These are phyloP conservation scores for Ascosphaera acerosa DNA, from an alignment of 2,329 filamentous ascomycete species.

Conservation along the genomic window DNA sequence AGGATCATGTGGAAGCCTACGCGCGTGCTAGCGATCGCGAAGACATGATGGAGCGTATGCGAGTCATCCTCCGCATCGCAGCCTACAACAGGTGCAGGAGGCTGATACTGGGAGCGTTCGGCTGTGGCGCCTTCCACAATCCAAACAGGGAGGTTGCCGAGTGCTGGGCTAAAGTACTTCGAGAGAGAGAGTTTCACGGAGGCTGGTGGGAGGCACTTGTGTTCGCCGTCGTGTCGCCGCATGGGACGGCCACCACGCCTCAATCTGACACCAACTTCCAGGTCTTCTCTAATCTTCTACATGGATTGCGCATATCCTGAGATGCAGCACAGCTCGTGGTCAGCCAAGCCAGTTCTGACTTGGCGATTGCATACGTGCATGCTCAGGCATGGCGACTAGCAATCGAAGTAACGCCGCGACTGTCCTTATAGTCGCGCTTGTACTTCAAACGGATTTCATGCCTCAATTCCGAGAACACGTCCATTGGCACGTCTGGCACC, in stretches of 20 bases:
- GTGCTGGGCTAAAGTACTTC: conserved; percentile 36
- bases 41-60: conserved; percentile 36
- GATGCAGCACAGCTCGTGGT: too few species aligned
- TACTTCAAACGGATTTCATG: too few species aligned
- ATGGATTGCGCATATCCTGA: conserved; percentile 7
- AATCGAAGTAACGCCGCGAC: too few species aligned
- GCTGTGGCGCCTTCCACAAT: conserved; percentile 41
- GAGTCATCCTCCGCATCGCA: conserved; percentile 33
- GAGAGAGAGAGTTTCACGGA: conserved; percentile 33
- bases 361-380: too few species aligned
- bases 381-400: too few species aligned
- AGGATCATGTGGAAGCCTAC: conserved; percentile 19
- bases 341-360: not conserved
- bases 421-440: too few species aligned
- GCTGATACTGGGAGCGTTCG: conserved; percentile 41
- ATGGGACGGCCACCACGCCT: not conserved
- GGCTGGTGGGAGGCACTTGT: conserved; percentile 39
- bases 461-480: too few species aligned
- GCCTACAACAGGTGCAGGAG: conserved; percentile 29
- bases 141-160: conserved; percentile 34
- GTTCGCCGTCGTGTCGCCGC: conserved; percentile 32
- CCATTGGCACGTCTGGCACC: too few species aligned
- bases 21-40: conserved; percentile 21
- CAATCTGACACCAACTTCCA: conserved; percentile 11
- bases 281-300: conserved; percentile 10